Base-by-base conservation (phyloP, 2,329 filamentous ascomycete genomes). In the Fusarium sp. region DNA sequence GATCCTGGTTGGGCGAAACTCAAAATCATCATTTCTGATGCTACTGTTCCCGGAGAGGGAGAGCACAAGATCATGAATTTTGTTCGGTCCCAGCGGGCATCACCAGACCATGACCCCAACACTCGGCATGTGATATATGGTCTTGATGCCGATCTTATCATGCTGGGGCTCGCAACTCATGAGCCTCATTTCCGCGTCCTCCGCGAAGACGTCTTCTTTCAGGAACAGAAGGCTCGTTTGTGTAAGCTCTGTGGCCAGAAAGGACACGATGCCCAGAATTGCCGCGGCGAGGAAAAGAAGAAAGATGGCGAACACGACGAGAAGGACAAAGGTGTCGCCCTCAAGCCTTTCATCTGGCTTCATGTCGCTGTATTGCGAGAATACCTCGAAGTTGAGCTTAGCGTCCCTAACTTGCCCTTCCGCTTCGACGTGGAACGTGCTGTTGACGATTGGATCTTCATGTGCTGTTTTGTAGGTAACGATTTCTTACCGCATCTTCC, bases 31-130 rank as follows among this genome's bases (percentile, higher is more conserved):
- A 98, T 99, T 76, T 99, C 96, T 14, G 96, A 99, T 86, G 96
- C 96, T 61, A 98, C 96, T 45, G 95, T 99, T 44, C 96, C 96
- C 62, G 96, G 96, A 80, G 96, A 99, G 85, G 96, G 96, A 81
- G 96, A 99, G 85, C 96, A 99, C 83, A 99, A 99, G 84, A 98
- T 99, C 80, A 99, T 99, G 96, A 92, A 96, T 77, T 99, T 98
- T 82, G 90, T 99, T 75, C 92, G 96, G 79, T 98, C 96, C 42
- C 97, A 99, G 83, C 91, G 96, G 79, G 90, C 93, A 56, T 96
- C 94, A 60, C 92, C 95, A 10, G 92, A 97, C 74, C 95, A 99
- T 82, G 92, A 99, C 79, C 96, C 96, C 30, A 98, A 99, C 82
- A 98, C 96, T 28, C 93, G 94, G 70, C 96, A 99, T 84, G 97